Evolutionary conservation across 2,329 filamentous ascomycete species (phyloP), one percentile per base, ranked within the genome.

Genomic region (Ophiobolus disseminans): DNA sequence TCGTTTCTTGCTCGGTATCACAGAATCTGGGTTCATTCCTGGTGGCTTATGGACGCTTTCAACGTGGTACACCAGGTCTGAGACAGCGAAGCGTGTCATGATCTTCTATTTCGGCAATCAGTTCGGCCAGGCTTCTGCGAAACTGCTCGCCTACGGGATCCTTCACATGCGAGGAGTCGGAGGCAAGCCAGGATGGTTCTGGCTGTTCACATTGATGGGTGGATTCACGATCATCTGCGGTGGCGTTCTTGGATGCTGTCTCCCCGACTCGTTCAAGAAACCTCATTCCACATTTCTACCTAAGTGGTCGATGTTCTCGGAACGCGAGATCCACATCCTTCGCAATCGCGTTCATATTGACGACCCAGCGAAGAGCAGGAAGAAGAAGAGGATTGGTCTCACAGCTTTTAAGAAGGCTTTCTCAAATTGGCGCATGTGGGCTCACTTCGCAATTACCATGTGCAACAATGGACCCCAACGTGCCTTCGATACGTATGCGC

Each of bases 11-110:
- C 62, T 77, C 4, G 75, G 75, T 2, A 55, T 76, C 23, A 66
- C 75, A 21, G 75, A 73, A 51, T 74, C 66, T 17, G 74, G 74
- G 1, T 86, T 85, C 55, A 85, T 86, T 34, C 82, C 82, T 0
- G 83, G 83, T 40, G 81, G 31, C 77, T 86, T 26, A 70, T 87
- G 0, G 89, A 86, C 73, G 74, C 89, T 20, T 82, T 83, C 3
- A 88, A 90, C 71, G 89, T 87, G 73, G 73, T 91, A 90, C 74
- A 90, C 83, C 52, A 34, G 66, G 53, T 37, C 47, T 1, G 75
- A 77, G 50, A 60, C 76, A 1, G 72, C 75, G 0, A 69, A 73
- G 21, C 65, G 76, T 2, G 55, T 76, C n/a, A 69, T 69, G 2
- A 73, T 73, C 41, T 76, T 77, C 60, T 77, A 73, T 70, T 70